These are phyloP conservation scores for Thermochaetoides thermophila DNA, from an alignment of 495 filamentous ascomycete species.

Conservation along the genomic window DNA sequence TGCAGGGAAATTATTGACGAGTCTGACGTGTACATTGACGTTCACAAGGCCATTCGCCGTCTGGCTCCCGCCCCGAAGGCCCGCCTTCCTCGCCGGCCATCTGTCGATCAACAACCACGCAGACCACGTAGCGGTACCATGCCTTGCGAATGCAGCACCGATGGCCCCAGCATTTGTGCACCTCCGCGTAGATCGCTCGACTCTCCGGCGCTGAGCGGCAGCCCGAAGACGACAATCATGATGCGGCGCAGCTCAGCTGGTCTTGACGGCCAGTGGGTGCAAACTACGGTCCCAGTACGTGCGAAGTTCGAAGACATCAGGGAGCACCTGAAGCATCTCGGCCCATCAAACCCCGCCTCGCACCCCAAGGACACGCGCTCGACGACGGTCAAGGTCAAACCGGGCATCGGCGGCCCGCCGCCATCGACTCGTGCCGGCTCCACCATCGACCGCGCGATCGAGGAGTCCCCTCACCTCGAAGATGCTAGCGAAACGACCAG, in stretches of 20 bases:
- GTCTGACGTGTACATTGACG: constrained; percentile 91
- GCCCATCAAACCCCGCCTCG: constrained; percentile 80
- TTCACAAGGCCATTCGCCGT: constrained; percentile 88
- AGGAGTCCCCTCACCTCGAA: constrained; percentile 9
- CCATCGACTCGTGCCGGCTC: constrained; percentile 16
- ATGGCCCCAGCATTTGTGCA: background rate
- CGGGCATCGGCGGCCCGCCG: constrained; percentile 20
- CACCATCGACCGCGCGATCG: constrained; percentile 5
- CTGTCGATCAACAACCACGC: no score
- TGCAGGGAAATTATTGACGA: constrained; percentile 61
- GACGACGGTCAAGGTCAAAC: constrained; percentile 83
- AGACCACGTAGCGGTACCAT: no score
- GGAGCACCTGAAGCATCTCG: constrained; percentile 78
- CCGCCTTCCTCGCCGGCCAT: constrained; percentile 13
- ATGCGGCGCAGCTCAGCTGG: constrained; percentile 41
- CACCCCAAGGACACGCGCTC: constrained; percentile 74
- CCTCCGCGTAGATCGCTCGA: constrained; percentile 13
- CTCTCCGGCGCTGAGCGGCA: constrained; percentile 14
- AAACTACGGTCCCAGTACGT: constrained; percentile 27
- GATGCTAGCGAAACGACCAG: constrained; percentile 27
- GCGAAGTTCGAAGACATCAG: constrained; percentile 51
- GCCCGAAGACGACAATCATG: constrained; percentile 35
- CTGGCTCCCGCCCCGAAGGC: constrained; percentile 25
- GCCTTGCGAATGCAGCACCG: no score
- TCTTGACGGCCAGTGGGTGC: constrained; percentile 25